Conservation (phyloP, 2,329 filamentous ascomycete species). For the Akanthomyces muscarius region DNA sequence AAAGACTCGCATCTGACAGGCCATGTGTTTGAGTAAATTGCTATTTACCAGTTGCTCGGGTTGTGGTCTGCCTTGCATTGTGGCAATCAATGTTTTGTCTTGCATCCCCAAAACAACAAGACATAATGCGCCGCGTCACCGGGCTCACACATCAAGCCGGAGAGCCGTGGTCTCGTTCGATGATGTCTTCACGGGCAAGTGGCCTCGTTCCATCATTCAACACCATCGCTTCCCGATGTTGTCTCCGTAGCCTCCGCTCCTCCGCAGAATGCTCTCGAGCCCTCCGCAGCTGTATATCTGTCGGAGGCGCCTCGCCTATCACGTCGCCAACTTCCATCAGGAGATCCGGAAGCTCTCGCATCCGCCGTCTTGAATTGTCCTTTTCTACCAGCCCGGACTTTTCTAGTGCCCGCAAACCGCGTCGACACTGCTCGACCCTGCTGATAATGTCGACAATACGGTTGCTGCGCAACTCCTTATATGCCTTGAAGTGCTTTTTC, state of each 20-base stretch:
- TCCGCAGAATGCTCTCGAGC: conserved; percentile 53
- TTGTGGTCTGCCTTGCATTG: not conserved
- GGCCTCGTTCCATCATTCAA: conserved; percentile 80
- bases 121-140: not conserved
- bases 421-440: conserved; percentile 44
- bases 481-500: conserved; percentile 49
- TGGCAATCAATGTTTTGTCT: not conserved
- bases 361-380: conserved; percentile 27
- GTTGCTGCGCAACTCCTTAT: conserved; percentile 48
- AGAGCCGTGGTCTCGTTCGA: conserved; percentile 56
- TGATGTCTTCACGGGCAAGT: conserved; percentile 71
- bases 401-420: conserved; percentile 49
- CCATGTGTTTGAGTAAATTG: too few species aligned
- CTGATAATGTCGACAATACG: conserved; percentile 49
- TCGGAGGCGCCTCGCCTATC: conserved; percentile 22
- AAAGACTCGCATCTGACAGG: too few species aligned
- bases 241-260: conserved; percentile 69
- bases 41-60: too few species aligned
- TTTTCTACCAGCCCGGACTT: conserved; percentile 45
- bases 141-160: conserved; percentile 24
- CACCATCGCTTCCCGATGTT: conserved; percentile 84
- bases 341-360: conserved; percentile 30
- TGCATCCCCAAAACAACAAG: not conserved
- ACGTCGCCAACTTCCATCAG: conserved; percentile 33
- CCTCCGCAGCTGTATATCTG: conserved; percentile 29